Conservation (phyloP, 805 yeast genomes). For the Nakazawaea populi region DNA sequence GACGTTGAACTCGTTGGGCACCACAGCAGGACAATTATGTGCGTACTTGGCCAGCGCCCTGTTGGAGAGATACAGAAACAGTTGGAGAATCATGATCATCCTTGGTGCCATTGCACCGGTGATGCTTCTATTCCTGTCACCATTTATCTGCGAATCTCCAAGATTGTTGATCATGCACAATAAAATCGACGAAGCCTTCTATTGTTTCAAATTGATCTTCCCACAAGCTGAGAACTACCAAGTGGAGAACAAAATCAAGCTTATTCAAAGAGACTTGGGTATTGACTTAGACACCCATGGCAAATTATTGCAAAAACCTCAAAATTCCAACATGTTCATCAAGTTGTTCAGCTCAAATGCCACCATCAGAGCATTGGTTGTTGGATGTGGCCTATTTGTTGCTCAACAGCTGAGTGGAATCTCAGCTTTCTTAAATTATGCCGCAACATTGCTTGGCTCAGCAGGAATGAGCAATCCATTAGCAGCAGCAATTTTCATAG, state of each 20-base stretch:
- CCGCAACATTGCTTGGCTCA: conserved; percentile 48
- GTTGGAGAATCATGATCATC: conserved; percentile 35
- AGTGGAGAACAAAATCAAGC: conserved; percentile 37
- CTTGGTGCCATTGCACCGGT: conserved; percentile 36
- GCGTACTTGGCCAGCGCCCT: conserved; percentile 34
- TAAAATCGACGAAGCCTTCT: conserved; percentile 28
- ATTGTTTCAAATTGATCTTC: conserved; percentile 37
- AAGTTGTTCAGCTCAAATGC: conserved; percentile 32
- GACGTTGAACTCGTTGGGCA: conserved; percentile 33
- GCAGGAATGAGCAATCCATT: conserved; percentile 50
- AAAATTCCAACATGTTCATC: neutral
- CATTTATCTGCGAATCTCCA: conserved; percentile 48
- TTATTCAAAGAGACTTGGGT: conserved; percentile 41
- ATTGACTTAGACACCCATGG: conserved; percentile 33
- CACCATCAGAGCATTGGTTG: conserved; percentile 34
- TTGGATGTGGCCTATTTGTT: conserved; percentile 46
- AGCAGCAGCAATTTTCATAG: conserved; percentile 47
- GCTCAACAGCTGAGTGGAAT: conserved; percentile 59
- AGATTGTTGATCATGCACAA: conserved; percentile 33
- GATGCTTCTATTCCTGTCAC: conserved; percentile 27
- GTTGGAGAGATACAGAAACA: conserved; percentile 22
- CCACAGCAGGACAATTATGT: conserved; percentile 46
- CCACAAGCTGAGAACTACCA: conserved; percentile 36
- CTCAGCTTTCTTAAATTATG: conserved; percentile 59
- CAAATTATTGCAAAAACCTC: conserved; percentile 12